Base-by-base conservation (phyloP, 2,329 filamentous ascomycete species). In the Ampelomyces quisqualis region DNA sequence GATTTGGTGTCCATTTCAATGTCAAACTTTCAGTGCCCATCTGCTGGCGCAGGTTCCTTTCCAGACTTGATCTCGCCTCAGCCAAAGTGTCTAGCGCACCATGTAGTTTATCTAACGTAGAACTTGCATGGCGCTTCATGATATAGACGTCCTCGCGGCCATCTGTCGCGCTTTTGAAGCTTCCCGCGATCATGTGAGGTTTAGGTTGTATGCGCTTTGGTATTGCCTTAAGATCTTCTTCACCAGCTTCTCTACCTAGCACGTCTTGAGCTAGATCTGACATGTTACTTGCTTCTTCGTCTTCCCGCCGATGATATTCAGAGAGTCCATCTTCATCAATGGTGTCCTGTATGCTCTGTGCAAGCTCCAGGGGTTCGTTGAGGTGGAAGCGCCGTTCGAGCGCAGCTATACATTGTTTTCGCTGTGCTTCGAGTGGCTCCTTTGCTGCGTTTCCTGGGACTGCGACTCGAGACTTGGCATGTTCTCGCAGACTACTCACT, bases 301-400 rank as follows among this genome's bases (percentile, higher is more conserved):
- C 84, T 53, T 93, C 83, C 1, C 85, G 77, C 23, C 85, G 80
- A 57, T 96, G 90, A 57, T 88, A 84, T 52, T 88, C 82, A 11
- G 83, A 76, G n/a, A 97, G 73, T 0, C 90, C 88, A 49, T 96
- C 90, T 69, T 97, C 93, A 58, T 98, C 93, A 43, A 98, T 95
- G 3, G 91, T 84, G 2, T 79, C 74, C 34, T 79, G 72, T 43
- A 98, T 95, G 15, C 78, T 79, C 15, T 74, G 70, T 2, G 90
- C 87, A 4, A 97, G 78, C 28, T 79, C 75, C 8, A 74, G 70
- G 0, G 90, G 87, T 2, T 81, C 79, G 9, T 79, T 74, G 14
- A 96, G 74, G 38, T 80, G 75, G 29, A 93, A 80, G 5, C 85
- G 79, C 14, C 65, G 67, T 2, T 77, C 61, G 42, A 87, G 64